Conservation (phyloP, 2,329 filamentous ascomycete species). For the Aspergillus japonicus region DNA sequence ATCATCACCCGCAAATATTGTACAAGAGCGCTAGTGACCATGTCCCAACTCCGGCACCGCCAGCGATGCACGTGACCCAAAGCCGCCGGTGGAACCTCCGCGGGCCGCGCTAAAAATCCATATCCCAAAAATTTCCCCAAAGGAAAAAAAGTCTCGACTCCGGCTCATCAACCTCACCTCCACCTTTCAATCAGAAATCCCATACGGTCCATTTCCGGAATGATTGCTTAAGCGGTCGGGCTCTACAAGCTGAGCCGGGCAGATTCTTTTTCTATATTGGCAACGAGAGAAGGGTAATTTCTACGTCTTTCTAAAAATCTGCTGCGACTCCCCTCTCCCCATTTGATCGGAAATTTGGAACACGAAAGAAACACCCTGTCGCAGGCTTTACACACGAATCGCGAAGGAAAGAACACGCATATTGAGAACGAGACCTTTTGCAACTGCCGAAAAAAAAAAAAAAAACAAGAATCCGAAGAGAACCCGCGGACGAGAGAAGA, state of each 20-base stretch:
- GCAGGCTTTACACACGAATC: conserved; percentile 49
- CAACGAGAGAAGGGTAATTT: background rate
- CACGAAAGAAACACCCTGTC: background rate
- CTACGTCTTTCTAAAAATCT: conserved; percentile 7
- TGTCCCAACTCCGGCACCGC: background rate
- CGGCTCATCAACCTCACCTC: conserved; percentile 6
- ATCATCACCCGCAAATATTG: too few species aligned
- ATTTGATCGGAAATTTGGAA: background rate
- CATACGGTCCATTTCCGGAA: conserved; percentile 11
- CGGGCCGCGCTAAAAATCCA: conserved; percentile 27
- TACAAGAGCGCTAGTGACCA: too few species aligned
- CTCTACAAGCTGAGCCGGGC: conserved; percentile 21
- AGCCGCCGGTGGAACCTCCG: conserved; percentile 19
- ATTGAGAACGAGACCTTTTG: too few species aligned
- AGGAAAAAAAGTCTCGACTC: conserved; percentile 16
- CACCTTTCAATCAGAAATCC: conserved; percentile 7
- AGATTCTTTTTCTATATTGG: conserved; percentile 5
- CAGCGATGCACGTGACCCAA: conserved; percentile 21
- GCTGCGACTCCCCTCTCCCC: background rate
- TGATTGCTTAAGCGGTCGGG: conserved; percentile 22
- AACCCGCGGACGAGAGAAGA: too few species aligned
- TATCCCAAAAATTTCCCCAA: conserved; percentile 21
- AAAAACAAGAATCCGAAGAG: too few species aligned
- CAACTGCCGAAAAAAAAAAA: too few species aligned
- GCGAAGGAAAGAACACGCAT: background rate